Conservation (phyloP, 2,329 filamentous ascomycete genomes). For the Fusarium paranaense region DNA sequence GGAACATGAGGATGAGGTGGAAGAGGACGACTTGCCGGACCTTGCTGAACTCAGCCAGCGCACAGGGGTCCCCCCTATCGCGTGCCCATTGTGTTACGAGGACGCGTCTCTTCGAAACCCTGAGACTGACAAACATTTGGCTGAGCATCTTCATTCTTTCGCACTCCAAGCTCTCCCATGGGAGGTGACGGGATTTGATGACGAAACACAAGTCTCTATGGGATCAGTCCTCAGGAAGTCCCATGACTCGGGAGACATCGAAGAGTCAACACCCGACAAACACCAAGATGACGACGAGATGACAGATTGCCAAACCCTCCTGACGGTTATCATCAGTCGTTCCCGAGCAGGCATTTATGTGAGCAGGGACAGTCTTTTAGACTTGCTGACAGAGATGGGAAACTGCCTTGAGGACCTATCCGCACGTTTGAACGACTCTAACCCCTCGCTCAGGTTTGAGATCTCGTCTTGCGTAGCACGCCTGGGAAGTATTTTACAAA, state of each 20-base stretch:
- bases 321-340: neutral
- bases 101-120: neutral
- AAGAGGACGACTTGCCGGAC: neutral
- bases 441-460: neutral
- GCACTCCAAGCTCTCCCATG: neutral
- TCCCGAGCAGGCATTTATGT: too few relatives aligned
- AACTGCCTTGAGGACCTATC: neutral
- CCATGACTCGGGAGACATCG: neutral
- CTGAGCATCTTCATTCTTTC: neutral
- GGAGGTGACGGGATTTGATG: neutral
- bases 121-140: neutral
- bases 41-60: neutral
- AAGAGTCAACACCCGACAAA: too few relatives aligned
- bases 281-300: neutral
- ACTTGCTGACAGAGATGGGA: neutral
- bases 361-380: neutral
- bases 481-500: neutral
- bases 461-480: neutral
- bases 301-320: neutral
- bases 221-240: neutral
- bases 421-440: neutral
- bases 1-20: neutral
- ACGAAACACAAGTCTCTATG: neutral
- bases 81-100: neutral
- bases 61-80: neutral